Conservation (phyloP, 1,284 basidiomycete genomes). For the Thelephora terrestris region DNA sequence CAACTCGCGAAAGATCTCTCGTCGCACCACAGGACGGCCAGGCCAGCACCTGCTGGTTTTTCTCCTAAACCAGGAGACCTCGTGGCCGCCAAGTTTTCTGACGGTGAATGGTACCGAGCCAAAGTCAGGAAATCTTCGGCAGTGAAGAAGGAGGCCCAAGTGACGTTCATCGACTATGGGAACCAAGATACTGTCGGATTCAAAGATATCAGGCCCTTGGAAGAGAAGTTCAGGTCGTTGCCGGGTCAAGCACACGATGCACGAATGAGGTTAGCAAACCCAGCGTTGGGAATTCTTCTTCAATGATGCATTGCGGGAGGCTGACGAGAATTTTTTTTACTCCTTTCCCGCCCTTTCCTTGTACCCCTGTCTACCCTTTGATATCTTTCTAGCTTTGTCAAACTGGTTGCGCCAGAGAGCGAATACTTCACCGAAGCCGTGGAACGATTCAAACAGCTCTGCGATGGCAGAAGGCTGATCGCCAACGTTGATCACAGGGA, state of each 20-base stretch:
- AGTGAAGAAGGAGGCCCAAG: slow-evolving; percentile 81
- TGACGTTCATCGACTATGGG: slow-evolving; percentile 83
- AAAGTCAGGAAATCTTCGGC: slow-evolving; percentile 75
- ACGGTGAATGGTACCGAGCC: slow-evolving; percentile 91
- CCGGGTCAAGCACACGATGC: slow-evolving; percentile 81
- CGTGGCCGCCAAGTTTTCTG: slow-evolving; percentile 84
- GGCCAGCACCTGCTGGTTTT: slow-evolving; percentile 53
- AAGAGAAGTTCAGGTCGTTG: slow-evolving; percentile 76
- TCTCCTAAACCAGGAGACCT: slow-evolving; percentile 78
- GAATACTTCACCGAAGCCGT: slow-evolving; percentile 83
- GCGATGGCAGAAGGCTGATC: slow-evolving; percentile 82
- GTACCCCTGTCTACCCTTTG: background rate
- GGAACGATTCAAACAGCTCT: slow-evolving; percentile 74
- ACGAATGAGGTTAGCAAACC: slow-evolving; percentile 48
- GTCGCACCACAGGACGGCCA: slow-evolving; percentile 63
- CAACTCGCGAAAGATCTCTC: slow-evolving; percentile 92
- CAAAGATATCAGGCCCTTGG: slow-evolving; percentile 69
- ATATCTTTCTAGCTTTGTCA: slow-evolving; percentile 57
- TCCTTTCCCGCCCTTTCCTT: background rate
- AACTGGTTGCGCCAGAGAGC: slow-evolving; percentile 65
- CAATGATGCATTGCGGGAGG: no score
- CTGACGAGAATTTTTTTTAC: background rate
- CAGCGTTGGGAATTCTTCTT: no score
- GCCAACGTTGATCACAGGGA: slow-evolving; percentile 87
- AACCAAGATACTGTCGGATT: slow-evolving; percentile 82